Percentiles rank a stretch among this genome's conserved stretches.
Conservation (phyloP, 208 protist species). For the Crithidia expoeki region DNA sequence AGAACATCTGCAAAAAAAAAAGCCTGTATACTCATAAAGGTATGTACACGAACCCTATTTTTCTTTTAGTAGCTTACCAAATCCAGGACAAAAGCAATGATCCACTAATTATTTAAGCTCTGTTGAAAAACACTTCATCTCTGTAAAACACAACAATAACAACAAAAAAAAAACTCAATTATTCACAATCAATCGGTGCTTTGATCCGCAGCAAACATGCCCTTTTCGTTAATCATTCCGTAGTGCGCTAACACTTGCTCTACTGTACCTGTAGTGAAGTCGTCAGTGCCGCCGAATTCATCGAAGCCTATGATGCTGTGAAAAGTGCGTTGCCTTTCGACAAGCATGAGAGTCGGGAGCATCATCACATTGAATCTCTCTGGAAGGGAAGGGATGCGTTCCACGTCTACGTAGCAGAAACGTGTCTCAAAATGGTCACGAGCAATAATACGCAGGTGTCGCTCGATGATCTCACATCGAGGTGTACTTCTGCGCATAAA, state of each 20-base stretch:
- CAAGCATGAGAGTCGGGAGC: constrained; percentile 91
- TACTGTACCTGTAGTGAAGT: constrained; percentile 84
- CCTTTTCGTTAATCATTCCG: constrained; percentile 89
- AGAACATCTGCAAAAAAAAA: no score
- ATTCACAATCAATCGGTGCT: constrained; percentile 48
- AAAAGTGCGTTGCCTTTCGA: constrained; percentile 89
- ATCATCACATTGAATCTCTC: constrained; percentile 92
- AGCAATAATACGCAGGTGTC: constrained; percentile 81
- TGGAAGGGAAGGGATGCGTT: constrained; percentile 84
- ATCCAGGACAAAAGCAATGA: no score
- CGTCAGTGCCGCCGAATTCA: constrained; percentile 89
- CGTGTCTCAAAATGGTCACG: constrained; percentile 84
- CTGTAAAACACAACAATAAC: background rate
- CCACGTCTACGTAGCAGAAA: constrained; percentile 90
- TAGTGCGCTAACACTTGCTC: constrained; percentile 70
- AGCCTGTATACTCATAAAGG: no score
- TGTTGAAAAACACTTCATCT: no score
- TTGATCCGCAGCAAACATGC: constrained; percentile 91
- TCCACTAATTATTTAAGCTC: no score
- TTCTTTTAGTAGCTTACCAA: no score
- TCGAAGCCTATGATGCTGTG: constrained; percentile 95
- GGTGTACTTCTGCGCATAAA: constrained; percentile 90
- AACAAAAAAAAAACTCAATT: background rate
- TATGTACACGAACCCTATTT: no score
- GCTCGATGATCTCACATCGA: constrained; percentile 87